Base-by-base conservation (phyloP, 1,284 basidiomycete genomes). In the Irpex lacteus region DNA sequence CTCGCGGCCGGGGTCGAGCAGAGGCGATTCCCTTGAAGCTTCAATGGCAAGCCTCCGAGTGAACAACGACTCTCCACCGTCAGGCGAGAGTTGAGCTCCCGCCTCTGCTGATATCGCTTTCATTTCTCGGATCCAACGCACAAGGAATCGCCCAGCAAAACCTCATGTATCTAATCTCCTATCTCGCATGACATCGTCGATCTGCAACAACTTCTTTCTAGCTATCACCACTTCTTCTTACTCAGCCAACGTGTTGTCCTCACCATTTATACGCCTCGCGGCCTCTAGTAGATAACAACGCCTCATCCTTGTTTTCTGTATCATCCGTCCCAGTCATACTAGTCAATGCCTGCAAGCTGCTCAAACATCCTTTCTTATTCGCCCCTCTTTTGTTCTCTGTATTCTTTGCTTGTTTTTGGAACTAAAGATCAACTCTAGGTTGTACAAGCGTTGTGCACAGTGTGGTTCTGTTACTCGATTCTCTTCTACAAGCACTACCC, bases 1-100 rank as follows among this genome's bases (percentile, higher is more conserved):
- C 50, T 63, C 62, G 32, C 61, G 64, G 18, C 64, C 64, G 11
- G 40, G 61, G 36, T 65, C 64, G 8, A 65, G 64, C 59, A 60
- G 61, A 21, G 61, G 61, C 21, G 60, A 34, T 5, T 62, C 56
- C 13, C 50, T 65, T 32, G 64, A 65, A 18, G 21, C 15, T 34
- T 58, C 64, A 15, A 50, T 65, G 58, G 61, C 57, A 18, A 61
- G 59, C 34, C 61, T 65, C n/a, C 57, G 61, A 36, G 13, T 65
- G 34, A 56, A 60, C 19, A 26, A 19, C 34, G 57, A 54, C 26
- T 65, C 60, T 5, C 60, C 47, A 19, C 60, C 60, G 37, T 32
- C 26, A 47, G 58, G 58, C 32, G 64, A 54, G 57, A 65, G 64
- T 37, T 65, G 57, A 65, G 64, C 58, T 56, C 40, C 19, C 44